Percentiles rank a stretch among this genome's conserved stretches.
Evolutionary conservation across 768 basidiomycete genomes (phyloP).

Genomic region (Asterophora parasitica): DNA sequence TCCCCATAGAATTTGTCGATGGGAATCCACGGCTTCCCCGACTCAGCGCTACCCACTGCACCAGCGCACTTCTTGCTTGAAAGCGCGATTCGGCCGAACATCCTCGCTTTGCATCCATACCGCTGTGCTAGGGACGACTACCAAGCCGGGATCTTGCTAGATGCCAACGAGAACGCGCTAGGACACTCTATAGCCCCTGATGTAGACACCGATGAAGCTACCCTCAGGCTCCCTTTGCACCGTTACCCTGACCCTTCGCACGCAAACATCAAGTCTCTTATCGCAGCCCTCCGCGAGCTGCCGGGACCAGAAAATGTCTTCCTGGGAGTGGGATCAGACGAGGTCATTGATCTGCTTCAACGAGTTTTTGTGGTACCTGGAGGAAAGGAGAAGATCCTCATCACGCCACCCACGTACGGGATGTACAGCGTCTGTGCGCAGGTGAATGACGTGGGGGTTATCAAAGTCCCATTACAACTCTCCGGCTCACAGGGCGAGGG

Average conservation of each 20-base stretch:
- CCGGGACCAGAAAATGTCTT: slow-evolving; percentile 69
- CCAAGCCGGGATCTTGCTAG: slow-evolving; percentile 83
- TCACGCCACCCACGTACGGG: slow-evolving; percentile 94
- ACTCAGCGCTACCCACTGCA: slow-evolving; percentile 35
- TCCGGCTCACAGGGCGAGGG: slow-evolving; percentile 61
- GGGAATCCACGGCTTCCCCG: slow-evolving; percentile 60
- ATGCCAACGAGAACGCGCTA: slow-evolving; percentile 96
- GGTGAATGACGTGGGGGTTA: slow-evolving; percentile 85
- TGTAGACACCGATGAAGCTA: slow-evolving; percentile 31
- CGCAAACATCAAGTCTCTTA: slow-evolving; percentile 66
- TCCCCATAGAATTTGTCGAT: slow-evolving; percentile 25
- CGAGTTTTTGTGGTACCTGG: slow-evolving; percentile 80
- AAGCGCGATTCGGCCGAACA: slow-evolving; percentile 86
- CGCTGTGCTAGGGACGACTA: slow-evolving; percentile 97
- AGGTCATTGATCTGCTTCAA: slow-evolving; percentile 92
- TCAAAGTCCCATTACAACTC: slow-evolving; percentile 70
- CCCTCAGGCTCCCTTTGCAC: slow-evolving; percentile 57
- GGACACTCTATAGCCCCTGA: slow-evolving; percentile 69
- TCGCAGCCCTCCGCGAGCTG: slow-evolving; percentile 69
- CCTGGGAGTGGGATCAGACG: slow-evolving; percentile 95
- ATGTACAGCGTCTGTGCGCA: slow-evolving; percentile 97
- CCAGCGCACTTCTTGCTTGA: slow-evolving; percentile 86
- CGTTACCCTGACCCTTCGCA: slow-evolving; percentile 95
- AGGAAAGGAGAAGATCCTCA: slow-evolving; percentile 72
- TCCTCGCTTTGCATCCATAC: slow-evolving; percentile 87